Percentiles rank a stretch among this genome's conserved stretches.
Evolutionary conservation across 305 asterid genomes (phyloP).

Genomic region (Ajuga reptans): DNA sequence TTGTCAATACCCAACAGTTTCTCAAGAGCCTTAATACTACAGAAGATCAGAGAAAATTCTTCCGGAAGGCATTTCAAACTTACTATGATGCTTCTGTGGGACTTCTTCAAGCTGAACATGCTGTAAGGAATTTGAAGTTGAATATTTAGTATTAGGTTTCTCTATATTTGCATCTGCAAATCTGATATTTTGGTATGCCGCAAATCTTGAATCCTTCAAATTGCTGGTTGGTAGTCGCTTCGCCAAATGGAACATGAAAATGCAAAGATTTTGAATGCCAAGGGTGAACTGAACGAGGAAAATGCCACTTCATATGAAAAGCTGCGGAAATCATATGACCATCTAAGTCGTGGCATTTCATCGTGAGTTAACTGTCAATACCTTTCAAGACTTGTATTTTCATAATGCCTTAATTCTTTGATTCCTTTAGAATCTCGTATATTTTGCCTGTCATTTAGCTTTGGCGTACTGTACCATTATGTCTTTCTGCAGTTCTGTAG

Average conservation of each 20-base stretch:
- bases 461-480: constrained; percentile 8
- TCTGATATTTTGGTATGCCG: not conserved
- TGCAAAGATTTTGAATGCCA: constrained; percentile 86
- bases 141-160: constrained; percentile 17
- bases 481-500: constrained; percentile 3
- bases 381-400: constrained; percentile 17
- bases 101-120: constrained; percentile 88
- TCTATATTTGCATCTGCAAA: constrained; percentile 10
- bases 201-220: constrained; percentile 13
- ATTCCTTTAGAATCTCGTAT: constrained; percentile 12
- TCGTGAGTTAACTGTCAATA: constrained; percentile 54
- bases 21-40: constrained; percentile 76
- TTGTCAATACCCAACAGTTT: constrained; percentile 44
- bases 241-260: constrained; percentile 98
- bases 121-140: constrained; percentile 47
- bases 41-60: constrained; percentile 67
- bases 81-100: constrained; percentile 83
- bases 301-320: constrained; percentile 81
- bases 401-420: not conserved
- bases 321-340: constrained; percentile 87
- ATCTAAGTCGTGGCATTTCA: constrained; percentile 78
- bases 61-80: constrained; percentile 71
- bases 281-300: constrained; percentile 95
- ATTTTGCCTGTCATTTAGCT: constrained; percentile 2
- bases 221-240: constrained; percentile 57